Percentiles rank a stretch among this genome's conserved stretches.
Evolutionary conservation across 495 filamentous ascomycete genomes (phyloP).

Genomic region (Rostrohypoxylon terebratum): DNA sequence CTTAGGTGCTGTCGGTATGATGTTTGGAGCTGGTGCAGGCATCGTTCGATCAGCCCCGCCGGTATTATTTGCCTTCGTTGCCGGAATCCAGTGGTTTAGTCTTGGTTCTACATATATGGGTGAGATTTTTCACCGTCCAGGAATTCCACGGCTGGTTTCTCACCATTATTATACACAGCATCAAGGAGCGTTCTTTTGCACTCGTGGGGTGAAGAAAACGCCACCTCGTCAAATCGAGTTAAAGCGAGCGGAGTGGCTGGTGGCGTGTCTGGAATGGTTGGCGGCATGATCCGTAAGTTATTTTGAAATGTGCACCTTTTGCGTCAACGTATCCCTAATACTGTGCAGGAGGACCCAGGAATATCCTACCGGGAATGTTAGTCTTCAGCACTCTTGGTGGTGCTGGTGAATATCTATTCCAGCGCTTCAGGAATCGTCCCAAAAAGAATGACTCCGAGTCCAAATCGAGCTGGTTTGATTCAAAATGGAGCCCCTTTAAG

Average conservation of each 20-base stretch:
- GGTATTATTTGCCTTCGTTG: constrained; percentile 75
- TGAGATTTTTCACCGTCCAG: constrained; percentile 54
- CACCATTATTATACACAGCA: constrained; percentile 48
- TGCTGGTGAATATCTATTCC: constrained; percentile 30
- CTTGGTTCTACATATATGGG: constrained; percentile 83
- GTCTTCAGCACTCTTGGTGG: constrained; percentile 47
- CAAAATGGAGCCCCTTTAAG: constrained; percentile 86
- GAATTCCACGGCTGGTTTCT: constrained; percentile 15
- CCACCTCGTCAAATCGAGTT: constrained; percentile 64
- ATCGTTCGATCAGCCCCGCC: constrained; percentile 73
- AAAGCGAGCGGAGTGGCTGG: constrained; percentile 76
- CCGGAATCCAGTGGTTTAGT: constrained; percentile 81
- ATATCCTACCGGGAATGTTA: constrained; percentile 57
- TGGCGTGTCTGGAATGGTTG: constrained; percentile 74
- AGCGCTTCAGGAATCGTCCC: constrained; percentile 1
- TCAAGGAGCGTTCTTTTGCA: constrained; percentile 52
- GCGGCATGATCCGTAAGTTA: constrained; percentile 71
- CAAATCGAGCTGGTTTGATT: constrained; percentile 57
- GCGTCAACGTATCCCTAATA: constrained; percentile 31
- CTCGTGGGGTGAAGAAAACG: constrained; percentile 59
- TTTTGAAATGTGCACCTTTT: not conserved
- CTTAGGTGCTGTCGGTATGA: constrained; percentile 74
- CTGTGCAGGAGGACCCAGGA: constrained; percentile 55
- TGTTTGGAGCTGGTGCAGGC: constrained; percentile 75
- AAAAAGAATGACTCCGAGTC: constrained; percentile 18